These are phyloP conservation scores for Inonotus obliquus DNA, from an alignment of 1,284 basidiomycete species.

Conservation along the genomic window DNA sequence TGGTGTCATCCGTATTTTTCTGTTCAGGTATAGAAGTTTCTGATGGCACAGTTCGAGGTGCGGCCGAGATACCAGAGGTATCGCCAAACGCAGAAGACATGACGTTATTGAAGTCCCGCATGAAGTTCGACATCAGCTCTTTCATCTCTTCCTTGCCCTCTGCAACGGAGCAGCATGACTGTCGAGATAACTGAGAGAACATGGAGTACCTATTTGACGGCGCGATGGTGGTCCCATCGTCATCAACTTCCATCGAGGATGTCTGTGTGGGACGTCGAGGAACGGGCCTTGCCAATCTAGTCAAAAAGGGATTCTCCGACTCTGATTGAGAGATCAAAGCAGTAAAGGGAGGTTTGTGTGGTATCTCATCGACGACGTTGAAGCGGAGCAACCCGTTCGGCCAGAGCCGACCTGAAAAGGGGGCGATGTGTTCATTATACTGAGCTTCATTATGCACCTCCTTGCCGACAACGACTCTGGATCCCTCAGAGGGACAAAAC, in stretches of 20 bases:
- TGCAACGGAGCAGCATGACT: constrained; percentile 45
- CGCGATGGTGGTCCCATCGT: constrained; percentile 4
- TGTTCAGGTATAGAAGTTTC: constrained; percentile 1
- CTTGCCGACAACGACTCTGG: constrained; percentile 54
- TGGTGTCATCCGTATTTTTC: constrained; percentile 4
- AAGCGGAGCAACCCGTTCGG: constrained; percentile 58
- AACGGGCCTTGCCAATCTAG: not conserved
- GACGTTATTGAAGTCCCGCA: constrained; percentile 50
- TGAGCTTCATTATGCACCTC: constrained; percentile 56
- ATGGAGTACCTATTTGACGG: constrained; percentile 17
- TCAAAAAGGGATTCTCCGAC: not conserved
- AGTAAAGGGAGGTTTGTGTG: constrained; percentile 9
- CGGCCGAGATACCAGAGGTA: not conserved
- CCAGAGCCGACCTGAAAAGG: constrained; percentile 46
- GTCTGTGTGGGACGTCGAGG: not conserved
- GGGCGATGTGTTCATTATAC: constrained; percentile 46
- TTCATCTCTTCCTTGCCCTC: constrained; percentile 53
- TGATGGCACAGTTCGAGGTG: not conserved
- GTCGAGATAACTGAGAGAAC: constrained; percentile 7
- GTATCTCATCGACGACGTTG: constrained; percentile 46
- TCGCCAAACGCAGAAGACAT: constrained; percentile 43
- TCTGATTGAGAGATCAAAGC: not conserved
- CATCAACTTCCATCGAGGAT: constrained; percentile 1
- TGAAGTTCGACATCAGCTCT: constrained; percentile 52
- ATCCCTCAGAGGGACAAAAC: constrained; percentile 42